phyloP scores from a whole-genome alignment of 2,329 filamentous ascomycete species.

The Tolypocladium sp. region DNA sequence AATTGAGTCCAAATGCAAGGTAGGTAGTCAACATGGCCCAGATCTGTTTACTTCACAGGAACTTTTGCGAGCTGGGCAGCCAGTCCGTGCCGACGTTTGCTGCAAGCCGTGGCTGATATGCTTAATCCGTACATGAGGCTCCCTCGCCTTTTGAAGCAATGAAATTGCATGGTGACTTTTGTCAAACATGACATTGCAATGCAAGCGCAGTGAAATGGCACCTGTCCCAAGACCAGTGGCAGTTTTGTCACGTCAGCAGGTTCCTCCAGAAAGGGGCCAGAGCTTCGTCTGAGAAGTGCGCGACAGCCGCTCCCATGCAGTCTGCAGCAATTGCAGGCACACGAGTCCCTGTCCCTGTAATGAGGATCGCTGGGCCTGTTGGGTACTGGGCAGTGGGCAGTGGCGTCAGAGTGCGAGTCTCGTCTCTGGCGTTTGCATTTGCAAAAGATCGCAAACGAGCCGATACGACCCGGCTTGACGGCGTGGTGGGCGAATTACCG shows the following conservation, averaged over 20 bases:
- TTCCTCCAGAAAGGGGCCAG: too few relatives aligned
- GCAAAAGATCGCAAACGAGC: not conserved
- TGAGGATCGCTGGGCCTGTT: not conserved
- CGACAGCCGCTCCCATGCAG: not conserved
- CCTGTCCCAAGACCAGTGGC: not conserved
- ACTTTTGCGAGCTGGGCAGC: not conserved
- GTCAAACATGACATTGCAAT: not conserved
- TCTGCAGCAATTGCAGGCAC: not conserved
- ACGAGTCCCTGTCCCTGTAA: not conserved
- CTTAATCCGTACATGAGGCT: not conserved
- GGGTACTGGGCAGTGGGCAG: not conserved
- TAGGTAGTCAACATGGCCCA: not conserved
- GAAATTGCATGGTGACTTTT: not conserved
- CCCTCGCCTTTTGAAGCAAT: not conserved
- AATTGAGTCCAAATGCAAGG: not conserved
- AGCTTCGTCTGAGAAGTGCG: not conserved
- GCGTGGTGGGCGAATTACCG: not conserved
- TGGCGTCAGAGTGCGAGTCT: not conserved
- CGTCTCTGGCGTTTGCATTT: not conserved
- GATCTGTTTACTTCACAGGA: not conserved
- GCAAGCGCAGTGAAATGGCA: not conserved
- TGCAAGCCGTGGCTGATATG: not conserved
- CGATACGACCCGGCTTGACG: not conserved
- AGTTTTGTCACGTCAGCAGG: not conserved
- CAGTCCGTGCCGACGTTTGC: not conserved